Percentiles rank a stretch among this genome's conserved stretches.
Conservation (phyloP, 2,329 filamentous ascomycete species). For the Arachnopeziza araneosa region DNA sequence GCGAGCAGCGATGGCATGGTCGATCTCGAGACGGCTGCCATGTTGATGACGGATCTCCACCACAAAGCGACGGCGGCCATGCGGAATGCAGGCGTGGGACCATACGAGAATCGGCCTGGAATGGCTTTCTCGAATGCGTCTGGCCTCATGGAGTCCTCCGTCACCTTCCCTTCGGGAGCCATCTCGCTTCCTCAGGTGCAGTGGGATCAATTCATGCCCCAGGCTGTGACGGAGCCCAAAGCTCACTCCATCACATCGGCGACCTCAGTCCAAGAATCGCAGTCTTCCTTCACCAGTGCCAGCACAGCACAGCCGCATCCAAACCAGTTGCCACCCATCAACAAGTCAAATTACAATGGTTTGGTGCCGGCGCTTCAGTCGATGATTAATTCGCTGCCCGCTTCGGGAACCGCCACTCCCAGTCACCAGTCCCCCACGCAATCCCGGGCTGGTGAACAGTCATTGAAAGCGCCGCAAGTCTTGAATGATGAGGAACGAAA, state of each 20-base stretch:
- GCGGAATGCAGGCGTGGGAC: conserved; percentile 45
- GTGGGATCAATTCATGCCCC: conserved; percentile 84
- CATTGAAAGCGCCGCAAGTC: conserved; percentile 72
- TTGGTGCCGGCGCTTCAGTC: conserved; percentile 62
- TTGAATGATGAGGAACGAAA: conserved; percentile 79
- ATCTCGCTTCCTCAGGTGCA: conserved; percentile 81
- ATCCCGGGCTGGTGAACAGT: conserved; percentile 61
- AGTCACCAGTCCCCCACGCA: conserved; percentile 69
- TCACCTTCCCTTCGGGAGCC: conserved; percentile 70
- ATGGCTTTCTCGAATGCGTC: conserved; percentile 70
- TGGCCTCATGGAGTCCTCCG: conserved; percentile 65
- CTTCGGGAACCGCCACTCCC: conserved; percentile 63
- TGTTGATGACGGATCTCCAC: conserved; percentile 97
- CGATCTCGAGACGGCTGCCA: conserved; percentile 94
- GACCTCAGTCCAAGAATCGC: conserved; percentile 64
- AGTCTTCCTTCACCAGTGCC: conserved; percentile 55
- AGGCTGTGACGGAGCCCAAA: conserved; percentile 64
- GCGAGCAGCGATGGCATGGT: conserved; percentile 85
- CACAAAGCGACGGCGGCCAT: conserved; percentile 84
- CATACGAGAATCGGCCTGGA: conserved; percentile 52
- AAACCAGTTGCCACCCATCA: conserved; percentile 62
- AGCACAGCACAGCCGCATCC: conserved; percentile 52
- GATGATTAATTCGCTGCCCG: conserved; percentile 67
- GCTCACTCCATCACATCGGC: conserved; percentile 66
- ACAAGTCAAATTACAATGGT: conserved; percentile 44